Percentiles rank a stretch among this genome's conserved stretches.
phyloP scores from a whole-genome alignment of 345 rosid species.

The Populus alba region DNA sequence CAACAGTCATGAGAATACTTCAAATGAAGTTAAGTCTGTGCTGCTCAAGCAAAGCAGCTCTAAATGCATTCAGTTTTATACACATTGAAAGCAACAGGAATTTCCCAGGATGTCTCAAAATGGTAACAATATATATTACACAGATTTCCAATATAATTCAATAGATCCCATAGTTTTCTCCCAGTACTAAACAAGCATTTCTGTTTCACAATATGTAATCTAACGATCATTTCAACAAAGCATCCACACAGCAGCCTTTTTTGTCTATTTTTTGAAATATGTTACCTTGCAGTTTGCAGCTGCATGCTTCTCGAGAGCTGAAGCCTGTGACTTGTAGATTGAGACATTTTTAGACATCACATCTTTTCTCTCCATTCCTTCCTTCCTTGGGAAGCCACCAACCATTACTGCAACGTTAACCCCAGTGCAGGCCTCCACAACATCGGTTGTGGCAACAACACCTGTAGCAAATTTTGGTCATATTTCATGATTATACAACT shows the following conservation, averaged over 20 bases:
- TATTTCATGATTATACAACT: constrained; percentile 12
- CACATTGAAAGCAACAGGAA: neutral
- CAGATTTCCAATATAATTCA: neutral
- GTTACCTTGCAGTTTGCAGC: constrained; percentile 95
- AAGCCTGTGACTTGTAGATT: constrained; percentile 94
- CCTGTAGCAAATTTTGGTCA: constrained; percentile 43
- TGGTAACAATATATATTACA: neutral
- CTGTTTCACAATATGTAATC: neutral
- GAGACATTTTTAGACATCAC: constrained; percentile 97
- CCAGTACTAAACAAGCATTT: neutral
- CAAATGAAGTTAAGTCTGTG: neutral
- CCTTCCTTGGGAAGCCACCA: constrained; percentile 98
- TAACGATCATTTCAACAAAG: neutral
- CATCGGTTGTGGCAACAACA: constrained; percentile 97
- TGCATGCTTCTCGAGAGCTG: constrained; percentile 87
- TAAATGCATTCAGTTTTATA: neutral
- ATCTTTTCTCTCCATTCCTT: constrained; percentile 99
- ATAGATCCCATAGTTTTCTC: neutral
- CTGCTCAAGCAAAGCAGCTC: neutral
- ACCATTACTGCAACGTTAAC: constrained; percentile 94
- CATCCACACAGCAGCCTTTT: neutral
- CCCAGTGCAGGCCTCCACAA: constrained; percentile 90
- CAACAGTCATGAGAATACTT: neutral
- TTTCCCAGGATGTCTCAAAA: neutral
- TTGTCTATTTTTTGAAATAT: neutral